Evolutionary conservation across 306 rosid genomes (phyloP), one percentile per base, ranked within the genome.

Genomic region (Medicago lupulina): DNA sequence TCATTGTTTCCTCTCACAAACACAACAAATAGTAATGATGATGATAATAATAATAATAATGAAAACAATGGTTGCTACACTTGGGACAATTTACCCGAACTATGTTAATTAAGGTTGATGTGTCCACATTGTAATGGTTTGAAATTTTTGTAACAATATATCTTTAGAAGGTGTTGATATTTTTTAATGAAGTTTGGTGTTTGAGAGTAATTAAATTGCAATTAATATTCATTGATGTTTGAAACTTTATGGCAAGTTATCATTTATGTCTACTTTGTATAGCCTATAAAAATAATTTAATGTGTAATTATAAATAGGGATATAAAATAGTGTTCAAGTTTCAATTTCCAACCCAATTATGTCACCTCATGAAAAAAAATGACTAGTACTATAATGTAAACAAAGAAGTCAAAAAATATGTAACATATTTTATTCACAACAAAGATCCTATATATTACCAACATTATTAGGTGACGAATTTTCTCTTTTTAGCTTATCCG

Each of bases 81-180:
- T 41, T 92, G 98, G 96, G 97, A 92, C 75, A 87, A 85, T 74
- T 81, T 92, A 69, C 89, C 95, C 47, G 84, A 88, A 39, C 84
- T 94, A 12, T 86, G 93, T 83, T 87, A 73, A 86, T 84, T 87
- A 75, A 86, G 76, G 71, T 41, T 82, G 59, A 15, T 61, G n/a
- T 15, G 12, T 31, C 3, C 6, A 0, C 6, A 13, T 67, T 64
- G 21, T 38, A 70, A 66, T 73, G 25, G 50, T 41, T 31, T 55
- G 2, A 62, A 78, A 64, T 8, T 47, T 77, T 19, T 55, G 54
- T 75, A 74, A 11, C 21, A 75, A 69, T 40, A 69, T 55, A 43
- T 21, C 34, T 60, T 77, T 67, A 50, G 64, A 66, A 50, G 53
- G 41, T 59, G 50, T 67, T 51, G 44, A 21, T 44, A 2, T 55